Evolutionary conservation across 768 basidiomycete species (phyloP).

Genomic region (Amanita brunnescens): DNA sequence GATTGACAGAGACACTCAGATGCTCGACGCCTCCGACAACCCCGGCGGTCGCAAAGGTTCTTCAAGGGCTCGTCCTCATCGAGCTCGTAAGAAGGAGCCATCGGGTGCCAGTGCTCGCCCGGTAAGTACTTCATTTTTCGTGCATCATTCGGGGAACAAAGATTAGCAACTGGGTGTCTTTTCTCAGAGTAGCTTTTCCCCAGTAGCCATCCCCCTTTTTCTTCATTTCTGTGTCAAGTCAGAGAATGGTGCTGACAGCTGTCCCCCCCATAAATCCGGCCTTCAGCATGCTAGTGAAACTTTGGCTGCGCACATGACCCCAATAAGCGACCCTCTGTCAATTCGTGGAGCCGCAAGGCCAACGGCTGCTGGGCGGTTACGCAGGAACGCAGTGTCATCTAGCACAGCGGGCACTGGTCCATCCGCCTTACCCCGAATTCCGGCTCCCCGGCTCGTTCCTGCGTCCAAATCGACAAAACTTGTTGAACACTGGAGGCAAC

Average conservation of each 20-base stretch:
- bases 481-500: slow-evolving; percentile 67
- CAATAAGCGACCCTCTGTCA: slow-evolving; percentile 42
- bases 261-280: slow-evolving; percentile 13
- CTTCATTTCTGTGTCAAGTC: neutral
- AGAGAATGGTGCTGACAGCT: slow-evolving; percentile 9
- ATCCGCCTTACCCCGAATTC: slow-evolving; percentile 10
- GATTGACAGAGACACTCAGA: slow-evolving; percentile 66
- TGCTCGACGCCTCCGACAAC: slow-evolving; percentile 63
- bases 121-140: slow-evolving; percentile 51
- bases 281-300: slow-evolving; percentile 33
- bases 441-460: slow-evolving; percentile 10
- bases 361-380: slow-evolving; percentile 41
- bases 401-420: slow-evolving; percentile 10
- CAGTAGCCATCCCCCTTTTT: too few relatives aligned
- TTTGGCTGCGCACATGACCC: slow-evolving; percentile 27
- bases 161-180: neutral
- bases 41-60: slow-evolving; percentile 67
- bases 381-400: slow-evolving; percentile 43
- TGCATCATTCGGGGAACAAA: neutral
- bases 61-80: slow-evolving; percentile 53
- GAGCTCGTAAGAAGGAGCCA: slow-evolving; percentile 46
- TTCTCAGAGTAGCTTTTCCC: neutral
- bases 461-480: slow-evolving; percentile 21
- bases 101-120: slow-evolving; percentile 34
- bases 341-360: slow-evolving; percentile 59